Evolutionary conservation across 345 rosid species (phyloP), one percentile per base, ranked within the genome.

Genomic region (Barbarea vulgaris): DNA sequence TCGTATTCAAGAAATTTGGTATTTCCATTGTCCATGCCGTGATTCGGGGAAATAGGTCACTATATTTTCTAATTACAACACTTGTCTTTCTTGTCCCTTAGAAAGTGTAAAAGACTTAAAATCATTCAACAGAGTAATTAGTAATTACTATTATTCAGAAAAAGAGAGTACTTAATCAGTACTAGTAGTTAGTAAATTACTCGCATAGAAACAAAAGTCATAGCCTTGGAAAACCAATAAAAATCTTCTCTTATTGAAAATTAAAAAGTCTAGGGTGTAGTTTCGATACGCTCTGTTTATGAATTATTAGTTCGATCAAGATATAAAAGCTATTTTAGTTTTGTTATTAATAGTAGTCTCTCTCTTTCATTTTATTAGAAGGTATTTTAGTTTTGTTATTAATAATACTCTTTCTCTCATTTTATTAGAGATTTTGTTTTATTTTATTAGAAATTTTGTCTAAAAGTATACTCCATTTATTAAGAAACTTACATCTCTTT

Each of bases 21-120:
- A 54, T 64, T 42, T 36, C 70, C 77, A 57, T 21, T 19, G 33
- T 33, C 55, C 28, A 54, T 55, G 71, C 65, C 77, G 71, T 64
- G 41, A 73, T 64, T 64, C 6, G 4, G 77, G 77, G 56, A 18
- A 64, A 25, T 39, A 28, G 17, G 55, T 21, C 25, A 64, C 21
- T 19, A 21, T 64, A 44, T 15, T 64, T 22, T 17, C 18, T 21
- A 62, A 42, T 64, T 41, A 42, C n/a, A 9, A 24, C 11, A 50
- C 61, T 62, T 30, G 19, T 44, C 56, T 17, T 14, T 48, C 44
- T 55, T 64, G 21, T 34, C 33, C 10, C 10, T 27, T 14, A 10
- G 54, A 51, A 39, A 54, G 31, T 50, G 27, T 14, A 46, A 36
- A 58, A 59, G 61, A n/a, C 8, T 70, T 46, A 21, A 33, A 46